Evolutionary conservation across 2,329 filamentous ascomycete species (phyloP).

Genomic region (Pseudonectria foliicola): DNA sequence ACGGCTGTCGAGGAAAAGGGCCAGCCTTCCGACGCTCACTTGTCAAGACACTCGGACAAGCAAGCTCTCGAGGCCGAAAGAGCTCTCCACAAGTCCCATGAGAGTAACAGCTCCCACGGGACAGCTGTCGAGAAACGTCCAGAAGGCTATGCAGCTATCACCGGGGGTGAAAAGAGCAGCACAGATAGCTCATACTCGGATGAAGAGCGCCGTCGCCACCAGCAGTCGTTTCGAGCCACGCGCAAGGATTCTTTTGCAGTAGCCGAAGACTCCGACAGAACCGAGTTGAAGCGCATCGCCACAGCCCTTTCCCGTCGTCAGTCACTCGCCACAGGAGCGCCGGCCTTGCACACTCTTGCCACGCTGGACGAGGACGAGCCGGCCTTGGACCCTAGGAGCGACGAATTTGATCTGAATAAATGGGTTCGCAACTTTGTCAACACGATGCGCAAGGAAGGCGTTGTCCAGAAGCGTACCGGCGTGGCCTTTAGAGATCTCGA

Average conservation of each 20-base stretch:
- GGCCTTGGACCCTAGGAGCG: conserved; percentile 29
- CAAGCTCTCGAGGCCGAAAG: no score
- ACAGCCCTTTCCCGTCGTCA: conserved; percentile 31
- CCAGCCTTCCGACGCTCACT: no score
- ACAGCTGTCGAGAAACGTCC: no score
- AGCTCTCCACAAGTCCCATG: no score
- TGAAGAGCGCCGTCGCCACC: no score
- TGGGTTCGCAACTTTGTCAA: conserved; percentile 34
- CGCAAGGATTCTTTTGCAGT: conserved; percentile 6
- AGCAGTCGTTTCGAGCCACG: no score
- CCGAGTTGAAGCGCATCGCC: conserved; percentile 33
- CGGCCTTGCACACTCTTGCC: conserved; percentile 10
- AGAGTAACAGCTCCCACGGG: no score
- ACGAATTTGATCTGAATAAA: conserved; percentile 33
- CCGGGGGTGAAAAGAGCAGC: no score
- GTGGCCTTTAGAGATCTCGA: conserved; percentile 59
- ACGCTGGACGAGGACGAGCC: conserved; percentile 24
- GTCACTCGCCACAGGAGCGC: conserved; percentile 16
- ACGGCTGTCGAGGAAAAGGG: no score
- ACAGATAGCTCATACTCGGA: no score
- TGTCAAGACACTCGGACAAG: no score
- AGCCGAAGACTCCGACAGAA: conserved; percentile 27
- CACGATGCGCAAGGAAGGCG: conserved; percentile 46
- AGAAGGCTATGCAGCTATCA: no score
- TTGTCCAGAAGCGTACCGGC: conserved; percentile 47